Evolutionary conservation across 805 yeast species (phyloP).

Genomic region (Martiniozyma abietophila): DNA sequence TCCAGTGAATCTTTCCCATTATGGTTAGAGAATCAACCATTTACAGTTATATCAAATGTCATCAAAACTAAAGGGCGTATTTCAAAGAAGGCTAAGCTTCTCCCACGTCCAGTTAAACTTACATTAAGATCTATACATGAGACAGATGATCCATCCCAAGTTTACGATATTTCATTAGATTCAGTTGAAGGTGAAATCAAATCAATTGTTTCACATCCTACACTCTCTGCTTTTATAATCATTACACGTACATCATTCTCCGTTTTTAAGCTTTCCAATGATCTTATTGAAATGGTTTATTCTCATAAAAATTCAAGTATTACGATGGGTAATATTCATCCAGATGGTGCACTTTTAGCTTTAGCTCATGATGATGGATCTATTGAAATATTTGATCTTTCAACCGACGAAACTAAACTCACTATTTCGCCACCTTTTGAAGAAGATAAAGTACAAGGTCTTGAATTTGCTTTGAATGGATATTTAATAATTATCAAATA

Average conservation of each 20-base stretch:
- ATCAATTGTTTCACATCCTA: slow-evolving; percentile 10
- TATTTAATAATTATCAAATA: slow-evolving; percentile 37
- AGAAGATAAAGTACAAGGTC: neutral
- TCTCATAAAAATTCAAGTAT: slow-evolving; percentile 3
- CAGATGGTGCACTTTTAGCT: slow-evolving; percentile 17
- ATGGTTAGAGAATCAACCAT: slow-evolving; percentile 9
- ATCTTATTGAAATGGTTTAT: slow-evolving; percentile 6
- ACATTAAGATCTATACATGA: too few species aligned
- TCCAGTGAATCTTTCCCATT: slow-evolving; percentile 1
- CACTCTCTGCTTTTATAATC: slow-evolving; percentile 8
- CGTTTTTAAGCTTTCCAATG: slow-evolving; percentile 3
- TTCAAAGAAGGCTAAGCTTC: slow-evolving; percentile 5
- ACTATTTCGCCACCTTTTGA: slow-evolving; percentile 4
- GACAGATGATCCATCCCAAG: too few species aligned
- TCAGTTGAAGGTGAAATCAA: slow-evolving; percentile 1
- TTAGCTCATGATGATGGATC: slow-evolving; percentile 7
- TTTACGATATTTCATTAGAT: slow-evolving; percentile 1
- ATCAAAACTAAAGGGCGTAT: slow-evolving; percentile 4
- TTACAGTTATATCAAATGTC: slow-evolving; percentile 1
- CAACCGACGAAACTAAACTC: slow-evolving; percentile 8
- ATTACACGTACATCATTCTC: slow-evolving; percentile 4
- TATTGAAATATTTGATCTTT: slow-evolving; percentile 11
- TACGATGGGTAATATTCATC: slow-evolving; percentile 12
- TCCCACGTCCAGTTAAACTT: slow-evolving; percentile 2
- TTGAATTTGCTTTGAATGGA: slow-evolving; percentile 38